Evolutionary conservation across 2,329 filamentous ascomycete species (phyloP).

Genomic region (Gnomoniopsis sp.): DNA sequence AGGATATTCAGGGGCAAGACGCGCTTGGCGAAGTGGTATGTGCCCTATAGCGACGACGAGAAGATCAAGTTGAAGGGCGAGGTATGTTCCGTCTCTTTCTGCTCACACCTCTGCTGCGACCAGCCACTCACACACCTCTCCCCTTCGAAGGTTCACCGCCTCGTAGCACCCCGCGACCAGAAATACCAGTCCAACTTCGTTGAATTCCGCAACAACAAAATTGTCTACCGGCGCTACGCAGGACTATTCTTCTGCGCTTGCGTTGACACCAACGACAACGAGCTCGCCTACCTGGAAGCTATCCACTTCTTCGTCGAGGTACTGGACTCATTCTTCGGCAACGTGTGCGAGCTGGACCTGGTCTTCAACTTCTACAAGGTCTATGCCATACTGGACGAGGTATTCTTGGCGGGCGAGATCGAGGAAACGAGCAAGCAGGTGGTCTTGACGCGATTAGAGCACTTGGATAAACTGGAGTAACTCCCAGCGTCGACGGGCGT

Average conservation of each 20-base stretch:
- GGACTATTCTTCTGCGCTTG: slow-evolving; percentile 99
- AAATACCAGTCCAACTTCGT: slow-evolving; percentile 99
- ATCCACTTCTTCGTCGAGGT: slow-evolving; percentile 99
- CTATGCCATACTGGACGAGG: slow-evolving; percentile 97
- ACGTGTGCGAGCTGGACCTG: slow-evolving; percentile 96
- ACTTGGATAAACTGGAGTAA: slow-evolving; percentile 92
- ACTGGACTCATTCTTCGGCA: slow-evolving; percentile 96
- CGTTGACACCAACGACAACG: slow-evolving; percentile 98
- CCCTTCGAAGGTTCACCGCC: slow-evolving; percentile 75
- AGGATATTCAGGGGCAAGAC: slow-evolving; percentile 77
- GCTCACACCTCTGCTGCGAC: not conserved
- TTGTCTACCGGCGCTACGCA: slow-evolving; percentile 95
- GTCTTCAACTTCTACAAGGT: slow-evolving; percentile 83
- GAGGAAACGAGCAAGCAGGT: slow-evolving; percentile 99
- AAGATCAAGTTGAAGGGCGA: slow-evolving; percentile 99
- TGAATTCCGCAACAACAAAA: slow-evolving; percentile 91
- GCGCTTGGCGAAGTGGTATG: slow-evolving; percentile 97
- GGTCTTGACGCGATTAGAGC: slow-evolving; percentile 87
- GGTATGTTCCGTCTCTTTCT: slow-evolving; percentile 42
- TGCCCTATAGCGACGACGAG: slow-evolving; percentile 96
- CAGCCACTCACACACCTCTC: not conserved
- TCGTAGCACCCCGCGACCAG: slow-evolving; percentile 95
- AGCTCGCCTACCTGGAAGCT: slow-evolving; percentile 92
- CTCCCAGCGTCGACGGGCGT: not conserved
- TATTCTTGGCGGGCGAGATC: slow-evolving; percentile 95